A percentile compares a stretch with the other conserved stretches of the same genome.
These are phyloP conservation scores for Acidomyces sp. DNA, from an alignment of 495 filamentous ascomycete genomes.

Conservation along the genomic window DNA sequence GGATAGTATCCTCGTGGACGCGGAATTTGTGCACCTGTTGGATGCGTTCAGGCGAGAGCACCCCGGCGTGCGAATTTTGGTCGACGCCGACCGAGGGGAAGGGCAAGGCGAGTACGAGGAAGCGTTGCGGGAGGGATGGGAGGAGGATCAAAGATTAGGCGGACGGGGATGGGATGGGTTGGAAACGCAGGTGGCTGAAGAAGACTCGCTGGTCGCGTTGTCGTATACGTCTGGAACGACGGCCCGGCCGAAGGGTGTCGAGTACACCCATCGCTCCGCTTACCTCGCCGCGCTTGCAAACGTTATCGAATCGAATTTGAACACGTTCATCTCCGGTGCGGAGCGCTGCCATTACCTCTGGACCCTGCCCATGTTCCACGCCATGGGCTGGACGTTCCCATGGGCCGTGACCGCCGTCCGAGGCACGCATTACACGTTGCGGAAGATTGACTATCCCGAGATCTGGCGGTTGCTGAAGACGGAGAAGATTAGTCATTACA, in stretches of 20 bases:
- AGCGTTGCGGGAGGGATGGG: conserved; percentile 67
- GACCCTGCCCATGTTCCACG: conserved; percentile 96
- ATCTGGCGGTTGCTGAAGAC: conserved; percentile 81
- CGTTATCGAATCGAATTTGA: conserved; percentile 76
- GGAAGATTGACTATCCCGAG: conserved; percentile 86
- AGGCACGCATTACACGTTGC: conserved; percentile 86
- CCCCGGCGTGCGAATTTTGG: conserved; percentile 51
- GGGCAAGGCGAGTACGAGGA: conserved; percentile 71
- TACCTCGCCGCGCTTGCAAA: conserved; percentile 81
- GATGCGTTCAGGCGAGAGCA: conserved; percentile 45
- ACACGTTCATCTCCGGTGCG: conserved; percentile 35
- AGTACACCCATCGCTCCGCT: conserved; percentile 75
- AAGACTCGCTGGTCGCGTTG: conserved; percentile 71
- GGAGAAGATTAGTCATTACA: conserved; percentile 84
- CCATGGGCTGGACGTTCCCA: conserved; percentile 43
- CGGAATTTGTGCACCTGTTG: conserved; percentile 60
- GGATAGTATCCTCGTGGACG: conserved; percentile 78
- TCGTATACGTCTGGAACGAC: conserved; percentile 93
- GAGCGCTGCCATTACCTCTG: conserved; percentile 73
- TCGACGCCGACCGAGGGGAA: conserved; percentile 77
- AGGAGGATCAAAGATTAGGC: conserved; percentile 49
- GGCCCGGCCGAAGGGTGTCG: conserved; percentile 81
- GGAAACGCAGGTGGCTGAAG: conserved; percentile 49
- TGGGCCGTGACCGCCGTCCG: conserved; percentile 69
- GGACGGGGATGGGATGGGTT: conserved; percentile 65